A percentile compares a stretch with the other conserved stretches of the same genome.
Evolutionary conservation across 148 eudicot genomes (phyloP).

Genomic region (Camellia sinensis): DNA sequence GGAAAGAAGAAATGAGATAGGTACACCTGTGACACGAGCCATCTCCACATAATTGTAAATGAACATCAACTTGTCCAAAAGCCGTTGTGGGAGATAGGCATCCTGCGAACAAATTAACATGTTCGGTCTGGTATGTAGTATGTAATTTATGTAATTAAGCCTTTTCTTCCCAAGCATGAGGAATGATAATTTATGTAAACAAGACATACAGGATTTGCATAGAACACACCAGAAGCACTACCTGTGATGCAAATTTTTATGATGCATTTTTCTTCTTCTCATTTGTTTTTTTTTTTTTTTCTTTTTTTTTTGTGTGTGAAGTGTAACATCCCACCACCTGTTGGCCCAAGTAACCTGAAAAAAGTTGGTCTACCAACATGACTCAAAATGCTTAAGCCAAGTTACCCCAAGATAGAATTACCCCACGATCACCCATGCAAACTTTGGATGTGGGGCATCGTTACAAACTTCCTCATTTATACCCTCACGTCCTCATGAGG

Average conservation of each 20-base stretch:
- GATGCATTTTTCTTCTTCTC: not conserved
- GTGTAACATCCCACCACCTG: no score
- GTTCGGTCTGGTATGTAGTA: conserved; percentile 9
- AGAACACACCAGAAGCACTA: not conserved
- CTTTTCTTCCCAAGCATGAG: conserved; percentile 2
- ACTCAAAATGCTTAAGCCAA: no score
- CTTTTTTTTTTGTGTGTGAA: not conserved
- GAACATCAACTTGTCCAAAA: conserved; percentile 95
- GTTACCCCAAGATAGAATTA: no score
- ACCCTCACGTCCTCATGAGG: no score
- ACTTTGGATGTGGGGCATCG: no score
- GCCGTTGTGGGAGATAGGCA: conserved; percentile 98
- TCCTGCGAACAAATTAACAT: conserved; percentile 52
- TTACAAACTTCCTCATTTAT: no score
- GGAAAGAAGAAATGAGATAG: conserved; percentile 94
- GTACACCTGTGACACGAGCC: conserved; percentile 99
- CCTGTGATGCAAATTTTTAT: not conserved
- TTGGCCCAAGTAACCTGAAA: no score
- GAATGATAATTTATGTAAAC: not conserved
- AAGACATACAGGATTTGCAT: not conserved
- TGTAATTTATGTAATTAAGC: not conserved
- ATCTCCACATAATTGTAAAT: conserved; percentile 98
- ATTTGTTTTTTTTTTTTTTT: not conserved
- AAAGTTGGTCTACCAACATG: no score
- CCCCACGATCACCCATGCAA: no score